phyloP scores from a whole-genome alignment of 2,329 filamentous ascomycete genomes.

The Clathrospora elynae region DNA sequence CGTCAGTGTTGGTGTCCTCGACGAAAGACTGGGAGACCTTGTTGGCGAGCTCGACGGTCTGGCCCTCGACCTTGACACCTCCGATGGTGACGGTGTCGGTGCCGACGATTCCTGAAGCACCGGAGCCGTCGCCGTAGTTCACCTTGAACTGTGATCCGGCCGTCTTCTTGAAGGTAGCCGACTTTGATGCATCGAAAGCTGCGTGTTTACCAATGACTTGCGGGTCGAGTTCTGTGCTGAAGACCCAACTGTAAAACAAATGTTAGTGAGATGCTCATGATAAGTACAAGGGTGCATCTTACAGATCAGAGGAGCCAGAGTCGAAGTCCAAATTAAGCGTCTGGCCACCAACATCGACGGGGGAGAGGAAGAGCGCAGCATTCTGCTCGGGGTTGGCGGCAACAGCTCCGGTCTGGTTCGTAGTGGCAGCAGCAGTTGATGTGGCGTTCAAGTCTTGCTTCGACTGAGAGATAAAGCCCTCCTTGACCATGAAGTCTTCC shows the following conservation, averaged over 20 bases:
- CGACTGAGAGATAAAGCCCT: slow-evolving; percentile 49
- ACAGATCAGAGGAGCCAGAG: slow-evolving; percentile 75
- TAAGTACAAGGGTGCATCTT: slow-evolving; percentile 32
- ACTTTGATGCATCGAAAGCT: slow-evolving; percentile 60
- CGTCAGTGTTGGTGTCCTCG: slow-evolving; percentile 65
- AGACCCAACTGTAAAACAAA: slow-evolving; percentile 63
- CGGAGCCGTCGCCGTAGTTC: slow-evolving; percentile 71
- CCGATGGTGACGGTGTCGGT: slow-evolving; percentile 71
- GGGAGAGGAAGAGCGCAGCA: slow-evolving; percentile 72
- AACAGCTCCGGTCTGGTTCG: slow-evolving; percentile 61
- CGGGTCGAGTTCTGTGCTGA: slow-evolving; percentile 64
- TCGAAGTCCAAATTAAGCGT: slow-evolving; percentile 73
- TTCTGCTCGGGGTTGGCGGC: slow-evolving; percentile 67
- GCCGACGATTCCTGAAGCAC: slow-evolving; percentile 67
- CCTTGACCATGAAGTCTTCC: slow-evolving; percentile 25
- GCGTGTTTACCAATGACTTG: slow-evolving; percentile 57
- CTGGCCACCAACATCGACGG: slow-evolving; percentile 72
- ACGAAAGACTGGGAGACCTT: slow-evolving; percentile 63
- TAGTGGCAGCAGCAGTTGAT: slow-evolving; percentile 33
- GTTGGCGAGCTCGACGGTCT: slow-evolving; percentile 71
- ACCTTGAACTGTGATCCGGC: slow-evolving; percentile 64
- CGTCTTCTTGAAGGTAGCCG: slow-evolving; percentile 56
- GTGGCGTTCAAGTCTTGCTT: slow-evolving; percentile 19
- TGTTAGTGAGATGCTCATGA: slow-evolving; percentile 17
- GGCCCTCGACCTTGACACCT: slow-evolving; percentile 63